Base-by-base conservation (phyloP, 768 basidiomycete species). In the Rhodocollybia butyracea region DNA sequence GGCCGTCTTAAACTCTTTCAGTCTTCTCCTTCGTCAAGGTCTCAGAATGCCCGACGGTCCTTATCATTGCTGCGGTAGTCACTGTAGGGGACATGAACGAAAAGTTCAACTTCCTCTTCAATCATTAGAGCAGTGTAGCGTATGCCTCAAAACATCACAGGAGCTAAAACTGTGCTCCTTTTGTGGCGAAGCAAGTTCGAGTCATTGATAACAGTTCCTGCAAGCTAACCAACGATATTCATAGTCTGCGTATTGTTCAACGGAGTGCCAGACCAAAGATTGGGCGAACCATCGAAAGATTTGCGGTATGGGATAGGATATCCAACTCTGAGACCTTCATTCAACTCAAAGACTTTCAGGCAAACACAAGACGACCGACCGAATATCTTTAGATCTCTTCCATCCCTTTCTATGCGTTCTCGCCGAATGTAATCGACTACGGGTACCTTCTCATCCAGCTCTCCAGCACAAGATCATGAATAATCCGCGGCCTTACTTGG, bases 351-450 rank as follows among this genome's bases (percentile, higher is more conserved):
- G 11, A n/a, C 24, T 24, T 34, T 29, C 30, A 31, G 45, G 45
- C 40, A 46, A 43, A 73, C 71, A 69, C 3, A 70, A 68, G 58
- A 76, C n/a, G n/a, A n/a, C 72, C 2, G 71, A 74, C 48, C 57
- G 66, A 17, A 66, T 75, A 17, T 67, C 72, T 19, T 52, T 76
- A 7, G 54, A 56, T 2, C 51, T 58, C 0, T 74, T 73, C 52
- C 65, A 71, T 50, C 70, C 70, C 0, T 55, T 73, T 45, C 56
- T 75, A 13, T 69, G 68, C 8, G 60, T 53, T 31, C 60, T 70
- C 2, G 58, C 64, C n/a, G 66, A 71, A 19, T 43, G 54, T 2
- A 51, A 55, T 15, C 66, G 63, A 19, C 12, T 52, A 0, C 57
- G n/a, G n/a, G n/a, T 66, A 43, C 29, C 51, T 17, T 43, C 39